These are phyloP conservation scores for Sphaerostilbella broomeana DNA, from an alignment of 2,329 filamentous ascomycete genomes.

Conservation along the genomic window DNA sequence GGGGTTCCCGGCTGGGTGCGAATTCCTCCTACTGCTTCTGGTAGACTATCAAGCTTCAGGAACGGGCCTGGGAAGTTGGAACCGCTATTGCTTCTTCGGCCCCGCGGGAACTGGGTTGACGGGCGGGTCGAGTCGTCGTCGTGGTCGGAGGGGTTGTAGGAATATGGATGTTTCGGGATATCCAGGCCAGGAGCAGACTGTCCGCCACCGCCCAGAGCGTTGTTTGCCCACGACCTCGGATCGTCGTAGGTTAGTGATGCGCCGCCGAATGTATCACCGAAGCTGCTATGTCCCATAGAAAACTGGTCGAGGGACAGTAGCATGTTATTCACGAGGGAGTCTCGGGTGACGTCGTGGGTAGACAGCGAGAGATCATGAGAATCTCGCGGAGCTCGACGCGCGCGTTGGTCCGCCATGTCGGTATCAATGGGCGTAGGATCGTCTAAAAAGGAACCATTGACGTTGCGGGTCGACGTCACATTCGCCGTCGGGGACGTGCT, in stretches of 20 bases:
- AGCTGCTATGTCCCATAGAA: constrained; percentile 42
- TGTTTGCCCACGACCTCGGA: constrained; percentile 16
- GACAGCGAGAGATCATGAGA: constrained; percentile 83
- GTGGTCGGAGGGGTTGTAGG: constrained; percentile 45
- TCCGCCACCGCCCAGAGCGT: constrained; percentile 24
- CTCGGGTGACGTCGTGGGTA: constrained; percentile 68
- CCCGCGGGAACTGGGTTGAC: constrained; percentile 47
- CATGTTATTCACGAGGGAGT: constrained; percentile 94
- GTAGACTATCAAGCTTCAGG: constrained; percentile 57
- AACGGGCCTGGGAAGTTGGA: constrained; percentile 60
- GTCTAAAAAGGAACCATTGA: constrained; percentile 23
- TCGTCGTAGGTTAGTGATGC: constrained; percentile 21
- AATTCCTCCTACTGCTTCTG: constrained; percentile 39
- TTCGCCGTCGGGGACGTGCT: constrained; percentile 10
- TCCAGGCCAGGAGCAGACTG: background rate
- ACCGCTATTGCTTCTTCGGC: constrained; percentile 73
- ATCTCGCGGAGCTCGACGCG: constrained; percentile 40
- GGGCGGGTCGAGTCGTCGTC: constrained; percentile 46
- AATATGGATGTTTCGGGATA: constrained; percentile 33
- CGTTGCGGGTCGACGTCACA: constrained; percentile 13
- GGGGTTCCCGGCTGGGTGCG: constrained; percentile 33
- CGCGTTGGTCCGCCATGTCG: constrained; percentile 23
- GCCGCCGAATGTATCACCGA: constrained; percentile 11
- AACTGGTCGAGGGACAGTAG: constrained; percentile 86
- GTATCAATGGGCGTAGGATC: constrained; percentile 14